Evolutionary conservation across 768 basidiomycete species (phyloP).

Genomic region (Pisolithus sp.): DNA sequence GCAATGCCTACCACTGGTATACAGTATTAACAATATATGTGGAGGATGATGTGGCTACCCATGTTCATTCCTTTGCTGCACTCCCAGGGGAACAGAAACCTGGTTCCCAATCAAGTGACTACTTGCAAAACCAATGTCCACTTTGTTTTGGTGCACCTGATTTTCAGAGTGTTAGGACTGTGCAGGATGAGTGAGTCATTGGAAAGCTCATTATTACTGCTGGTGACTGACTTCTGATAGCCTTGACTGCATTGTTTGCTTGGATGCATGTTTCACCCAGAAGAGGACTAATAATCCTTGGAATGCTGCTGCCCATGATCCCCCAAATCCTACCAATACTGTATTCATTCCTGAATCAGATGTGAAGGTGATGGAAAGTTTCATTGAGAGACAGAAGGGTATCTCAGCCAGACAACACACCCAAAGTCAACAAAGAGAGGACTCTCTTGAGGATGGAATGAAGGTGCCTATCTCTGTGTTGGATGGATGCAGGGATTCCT

Average conservation of each 20-base stretch:
- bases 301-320: constrained; percentile 1
- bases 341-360: constrained; percentile 12
- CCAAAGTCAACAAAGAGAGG: background rate
- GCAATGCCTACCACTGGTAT: constrained; percentile 23
- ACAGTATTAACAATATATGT: background rate
- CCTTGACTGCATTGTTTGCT: constrained; percentile 24
- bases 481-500: constrained; percentile 28
- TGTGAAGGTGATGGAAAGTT: constrained; percentile 13
- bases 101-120: constrained; percentile 8
- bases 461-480: constrained; percentile 24
- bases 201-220: background rate
- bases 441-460: constrained; percentile 16
- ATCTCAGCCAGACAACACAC: background rate
- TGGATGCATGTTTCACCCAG: constrained; percentile 32
- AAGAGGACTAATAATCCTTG: constrained; percentile 15
- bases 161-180: background rate
- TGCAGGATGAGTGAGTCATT: background rate
- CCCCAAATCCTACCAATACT: background rate
- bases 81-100: background rate
- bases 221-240: constrained; percentile 4
- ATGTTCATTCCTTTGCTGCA: background rate
- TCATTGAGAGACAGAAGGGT: background rate
- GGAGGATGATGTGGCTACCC: constrained; percentile 21
- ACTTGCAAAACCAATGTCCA: constrained; percentile 16
- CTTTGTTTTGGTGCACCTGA: constrained; percentile 2